Evolutionary conservation across 164 flowering plant genomes (phyloP).

Genomic region (Tetrastigma voinierianum): DNA sequence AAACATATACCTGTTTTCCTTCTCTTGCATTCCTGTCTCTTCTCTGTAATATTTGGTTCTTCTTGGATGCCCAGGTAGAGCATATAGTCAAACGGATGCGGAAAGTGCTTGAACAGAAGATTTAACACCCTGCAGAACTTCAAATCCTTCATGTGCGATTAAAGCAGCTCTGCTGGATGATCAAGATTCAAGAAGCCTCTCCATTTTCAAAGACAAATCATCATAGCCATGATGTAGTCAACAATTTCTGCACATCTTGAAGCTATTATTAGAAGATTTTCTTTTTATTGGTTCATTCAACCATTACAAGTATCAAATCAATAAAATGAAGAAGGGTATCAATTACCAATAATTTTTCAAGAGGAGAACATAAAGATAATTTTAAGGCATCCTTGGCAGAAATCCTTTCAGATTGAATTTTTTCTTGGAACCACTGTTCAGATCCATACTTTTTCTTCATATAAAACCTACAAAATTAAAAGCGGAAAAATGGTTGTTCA

Average conservation of each 20-base stretch:
- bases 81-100: conserved; percentile 72
- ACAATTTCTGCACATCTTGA: too few species aligned
- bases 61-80: conserved; percentile 28
- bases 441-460: conserved; percentile 61
- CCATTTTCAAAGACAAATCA: too few species aligned
- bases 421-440: conserved; percentile 61
- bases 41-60: conserved; percentile 21
- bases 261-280: too few species aligned
- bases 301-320: neutral
- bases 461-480: conserved; percentile 44
- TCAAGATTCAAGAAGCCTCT: too few species aligned
- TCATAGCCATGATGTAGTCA: too few species aligned
- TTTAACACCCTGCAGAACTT: conserved; percentile 56
- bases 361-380: conserved; percentile 37
- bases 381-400: conserved; percentile 75
- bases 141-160: conserved; percentile 12
- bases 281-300: too few species aligned
- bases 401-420: conserved; percentile 24
- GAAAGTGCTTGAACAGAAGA: conserved; percentile 40
- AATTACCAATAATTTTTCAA: conserved; percentile 66
- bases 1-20: conserved; percentile 58
- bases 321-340: neutral
- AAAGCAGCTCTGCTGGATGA: neutral
- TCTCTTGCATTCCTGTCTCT: conserved; percentile 43
- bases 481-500: neutral